Evolutionary conservation across 2,329 filamentous ascomycete genomes (phyloP), one percentile per base, ranked within the genome.

Genomic region (Alternaria burnsii): DNA sequence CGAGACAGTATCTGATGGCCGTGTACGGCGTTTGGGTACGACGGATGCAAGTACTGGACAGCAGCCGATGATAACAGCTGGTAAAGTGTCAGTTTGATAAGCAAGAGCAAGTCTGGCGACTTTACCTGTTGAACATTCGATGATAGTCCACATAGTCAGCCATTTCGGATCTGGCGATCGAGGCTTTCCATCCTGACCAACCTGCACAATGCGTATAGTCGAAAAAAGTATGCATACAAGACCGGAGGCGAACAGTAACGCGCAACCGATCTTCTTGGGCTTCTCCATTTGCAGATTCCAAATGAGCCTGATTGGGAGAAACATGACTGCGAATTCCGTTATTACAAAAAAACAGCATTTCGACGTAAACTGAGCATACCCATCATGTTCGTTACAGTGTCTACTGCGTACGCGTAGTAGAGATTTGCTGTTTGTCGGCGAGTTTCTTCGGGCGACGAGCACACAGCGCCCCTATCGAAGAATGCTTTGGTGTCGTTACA

Each of bases 61-160:
- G 50, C 71, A 73, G 34, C 71, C 71, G 52, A 74, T 72, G 18
- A 71, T 66, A 30, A 73, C 58, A 47, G 71, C 71, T 72, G 22
- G 11, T 18, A 41, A 20, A 34, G 34, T 16, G 36, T 62, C 22
- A 53, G 58, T 20, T 47, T 20, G 20, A 7, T 26, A 24, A n/a
- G 11, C 11, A 24, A 18, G 7, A 9, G n/a, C 9, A 8, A 16
- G n/a, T 10, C 6, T 38, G 58, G 38, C 38, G 16, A 4, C 9
- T 44, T 47, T 70, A 78, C 77, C 77, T 50, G 77, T 76, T 26
- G 76, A 69, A 10, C 68, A 67, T 60, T 80, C 78, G 32, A 79
- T 72, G 11, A 75, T 71, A 8, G 72, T 76, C 78, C 78, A 80
- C 18, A 80, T 59, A 6, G 73, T 71, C 11, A 80, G 59, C 78